A percentile compares a stretch with the other conserved stretches of the same genome.
Conservation (phyloP, 495 filamentous ascomycete genomes). For the Tuber aestivum region DNA sequence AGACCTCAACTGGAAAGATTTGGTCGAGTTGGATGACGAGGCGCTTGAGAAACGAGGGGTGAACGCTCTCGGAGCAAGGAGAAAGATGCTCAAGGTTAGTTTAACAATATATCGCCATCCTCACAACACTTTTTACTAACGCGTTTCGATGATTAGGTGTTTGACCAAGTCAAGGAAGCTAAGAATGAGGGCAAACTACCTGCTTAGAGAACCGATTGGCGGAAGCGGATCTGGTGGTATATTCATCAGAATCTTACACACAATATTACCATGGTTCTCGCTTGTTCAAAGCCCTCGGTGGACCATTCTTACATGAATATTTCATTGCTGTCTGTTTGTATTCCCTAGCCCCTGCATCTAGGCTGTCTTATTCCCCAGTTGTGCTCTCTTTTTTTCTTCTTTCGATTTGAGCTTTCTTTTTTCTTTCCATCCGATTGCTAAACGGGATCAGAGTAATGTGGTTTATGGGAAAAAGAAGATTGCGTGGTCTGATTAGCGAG, state of each 20-base stretch:
- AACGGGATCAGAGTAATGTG: conserved; percentile 3
- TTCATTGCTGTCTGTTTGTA: neutral
- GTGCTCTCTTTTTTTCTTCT: neutral
- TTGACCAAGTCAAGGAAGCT: conserved; percentile 84
- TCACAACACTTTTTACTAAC: neutral
- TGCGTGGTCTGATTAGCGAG: neutral
- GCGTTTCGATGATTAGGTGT: conserved; percentile 53
- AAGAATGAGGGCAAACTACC: conserved; percentile 40
- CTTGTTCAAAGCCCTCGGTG: neutral
- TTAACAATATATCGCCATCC: conserved; percentile 6
- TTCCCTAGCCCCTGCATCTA: neutral
- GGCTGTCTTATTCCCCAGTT: conserved; percentile 4
- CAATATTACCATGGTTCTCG: neutral
- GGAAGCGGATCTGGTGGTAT: neutral
- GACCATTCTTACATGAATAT: neutral
- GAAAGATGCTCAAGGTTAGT: conserved; percentile 94
- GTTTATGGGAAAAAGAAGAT: conserved; percentile 2
- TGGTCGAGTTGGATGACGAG: conserved; percentile 87
- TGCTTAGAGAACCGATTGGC: conserved; percentile 1
- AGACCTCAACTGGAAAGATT: conserved; percentile 91
- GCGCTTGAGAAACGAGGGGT: conserved; percentile 89
- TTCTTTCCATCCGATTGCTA: neutral
- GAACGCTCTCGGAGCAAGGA: conserved; percentile 86
- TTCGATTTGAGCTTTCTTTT: neutral
- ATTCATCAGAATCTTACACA: neutral